Conservation (phyloP, 306 rosid species). For the Benincasa hispida region DNA sequence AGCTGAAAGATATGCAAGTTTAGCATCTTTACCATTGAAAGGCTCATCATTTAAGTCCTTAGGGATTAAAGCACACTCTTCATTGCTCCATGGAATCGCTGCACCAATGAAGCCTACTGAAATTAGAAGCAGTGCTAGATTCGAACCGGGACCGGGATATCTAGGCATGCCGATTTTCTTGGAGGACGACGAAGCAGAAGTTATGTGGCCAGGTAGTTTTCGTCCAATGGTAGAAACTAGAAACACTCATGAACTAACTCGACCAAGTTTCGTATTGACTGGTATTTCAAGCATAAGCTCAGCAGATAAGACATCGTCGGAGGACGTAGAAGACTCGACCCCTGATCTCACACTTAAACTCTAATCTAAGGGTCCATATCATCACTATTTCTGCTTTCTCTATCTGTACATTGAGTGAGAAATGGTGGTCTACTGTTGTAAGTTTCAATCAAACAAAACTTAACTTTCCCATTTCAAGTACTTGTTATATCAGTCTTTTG, state of each 20-base stretch:
- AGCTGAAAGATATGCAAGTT: slow-evolving; percentile 51
- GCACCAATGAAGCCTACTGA: slow-evolving; percentile 42
- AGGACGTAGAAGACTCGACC: slow-evolving; percentile 32
- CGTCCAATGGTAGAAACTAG: slow-evolving; percentile 31
- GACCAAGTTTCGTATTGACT: slow-evolving; percentile 30
- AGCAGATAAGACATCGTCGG: slow-evolving; percentile 31
- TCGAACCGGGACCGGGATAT: slow-evolving; percentile 47
- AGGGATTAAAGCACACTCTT: slow-evolving; percentile 83
- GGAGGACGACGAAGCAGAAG: slow-evolving; percentile 57
- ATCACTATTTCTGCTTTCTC: slow-evolving; percentile 17
- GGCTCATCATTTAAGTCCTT: slow-evolving; percentile 62
- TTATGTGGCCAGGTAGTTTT: slow-evolving; percentile 87
- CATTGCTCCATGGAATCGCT: slow-evolving; percentile 42
- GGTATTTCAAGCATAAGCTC: slow-evolving; percentile 42
- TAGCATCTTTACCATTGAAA: slow-evolving; percentile 67
- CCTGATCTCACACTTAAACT: slow-evolving; percentile 86
- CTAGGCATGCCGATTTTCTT: slow-evolving; percentile 48
- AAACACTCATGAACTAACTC: slow-evolving; percentile 7
- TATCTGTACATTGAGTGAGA: slow-evolving; percentile 39
- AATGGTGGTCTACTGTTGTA: slow-evolving; percentile 23
- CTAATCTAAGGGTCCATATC: slow-evolving; percentile 9
- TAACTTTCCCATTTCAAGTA: background rate
- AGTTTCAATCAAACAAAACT: slow-evolving; percentile 8
- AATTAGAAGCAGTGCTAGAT: slow-evolving; percentile 29
- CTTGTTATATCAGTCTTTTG: background rate